Percentiles rank a stretch among this genome's conserved stretches.
Evolutionary conservation across 805 yeast species (phyloP).

Genomic region (Pichia deserticola): DNA sequence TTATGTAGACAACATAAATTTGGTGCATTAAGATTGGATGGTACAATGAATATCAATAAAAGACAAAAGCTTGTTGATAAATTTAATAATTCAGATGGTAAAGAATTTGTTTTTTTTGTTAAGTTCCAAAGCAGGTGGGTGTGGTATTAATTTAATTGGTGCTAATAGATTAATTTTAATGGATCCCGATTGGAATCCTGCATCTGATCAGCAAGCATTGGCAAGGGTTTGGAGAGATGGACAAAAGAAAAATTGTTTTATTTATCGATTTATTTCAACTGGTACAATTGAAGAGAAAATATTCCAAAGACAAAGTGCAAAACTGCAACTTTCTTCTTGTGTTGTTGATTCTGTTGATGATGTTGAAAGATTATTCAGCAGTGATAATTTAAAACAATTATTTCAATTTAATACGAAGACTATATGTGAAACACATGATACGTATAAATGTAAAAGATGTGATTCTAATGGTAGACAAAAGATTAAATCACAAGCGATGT

Average conservation of each 20-base stretch:
- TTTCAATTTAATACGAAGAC: slow-evolving; percentile 66
- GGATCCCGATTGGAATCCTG: slow-evolving; percentile 98
- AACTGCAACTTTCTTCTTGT: slow-evolving; percentile 84
- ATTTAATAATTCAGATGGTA: slow-evolving; percentile 80
- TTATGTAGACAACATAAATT: slow-evolving; percentile 72
- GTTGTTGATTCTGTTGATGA: slow-evolving; percentile 96
- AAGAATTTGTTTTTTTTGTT: slow-evolving; percentile 84
- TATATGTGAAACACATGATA: slow-evolving; percentile 84
- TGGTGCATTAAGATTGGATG: slow-evolving; percentile 80
- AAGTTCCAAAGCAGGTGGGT: slow-evolving; percentile 97
- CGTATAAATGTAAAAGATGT: slow-evolving; percentile 85
- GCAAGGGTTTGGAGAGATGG: slow-evolving; percentile 99
- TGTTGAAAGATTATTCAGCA: slow-evolving; percentile 84
- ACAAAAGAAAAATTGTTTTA: slow-evolving; percentile 93
- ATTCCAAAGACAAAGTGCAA: slow-evolving; percentile 92
- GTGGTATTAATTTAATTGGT: slow-evolving; percentile 95
- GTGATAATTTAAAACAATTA: slow-evolving; percentile 69
- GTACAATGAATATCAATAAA: slow-evolving; percentile 85
- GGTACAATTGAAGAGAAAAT: slow-evolving; percentile 97
- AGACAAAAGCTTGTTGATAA: slow-evolving; percentile 87
- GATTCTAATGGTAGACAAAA: slow-evolving; percentile 46
- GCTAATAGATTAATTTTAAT: slow-evolving; percentile 83
- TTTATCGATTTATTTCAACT: slow-evolving; percentile 86
- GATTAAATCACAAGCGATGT: slow-evolving; percentile 70
- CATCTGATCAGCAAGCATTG: slow-evolving; percentile 94